These are phyloP conservation scores for Harringtonia lauricola DNA, from an alignment of 2,329 filamentous ascomycete species.

Conservation along the genomic window DNA sequence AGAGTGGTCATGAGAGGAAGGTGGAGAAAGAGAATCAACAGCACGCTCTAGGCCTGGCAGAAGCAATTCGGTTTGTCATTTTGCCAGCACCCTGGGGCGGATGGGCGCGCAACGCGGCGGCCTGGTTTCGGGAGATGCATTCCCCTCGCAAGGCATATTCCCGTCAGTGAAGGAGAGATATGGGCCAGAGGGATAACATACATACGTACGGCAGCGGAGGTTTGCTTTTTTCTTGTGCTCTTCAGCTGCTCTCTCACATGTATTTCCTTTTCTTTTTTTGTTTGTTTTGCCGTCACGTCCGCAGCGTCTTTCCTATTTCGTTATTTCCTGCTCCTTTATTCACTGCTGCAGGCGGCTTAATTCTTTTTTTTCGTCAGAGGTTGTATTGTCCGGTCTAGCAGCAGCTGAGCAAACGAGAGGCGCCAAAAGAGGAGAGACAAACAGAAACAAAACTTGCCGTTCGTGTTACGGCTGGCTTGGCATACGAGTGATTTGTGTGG, in stretches of 20 bases:
- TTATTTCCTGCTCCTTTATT: constrained; percentile 1
- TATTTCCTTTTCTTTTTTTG: constrained; percentile 21
- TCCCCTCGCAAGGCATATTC: neutral
- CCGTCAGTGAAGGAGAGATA: neutral
- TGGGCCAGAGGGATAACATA: neutral
- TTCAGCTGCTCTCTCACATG: constrained; percentile 8
- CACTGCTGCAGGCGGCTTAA: constrained; percentile 13
- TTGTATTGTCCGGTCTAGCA: constrained; percentile 7
- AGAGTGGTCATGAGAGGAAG: no score
- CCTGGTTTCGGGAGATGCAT: neutral
- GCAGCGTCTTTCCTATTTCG: constrained; percentile 2
- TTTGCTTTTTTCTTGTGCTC: constrained; percentile 6
- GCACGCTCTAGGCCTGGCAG: constrained; percentile 2
- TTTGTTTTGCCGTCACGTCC: constrained; percentile 13
- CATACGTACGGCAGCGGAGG: constrained; percentile 3
- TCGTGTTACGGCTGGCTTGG: no score
- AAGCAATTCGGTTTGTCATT: constrained; percentile 13
- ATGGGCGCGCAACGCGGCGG: neutral
- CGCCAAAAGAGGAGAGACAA: constrained; percentile 1
- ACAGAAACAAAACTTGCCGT: no score
- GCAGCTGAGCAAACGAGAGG: constrained; percentile 8
- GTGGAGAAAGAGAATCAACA: constrained; percentile 1
- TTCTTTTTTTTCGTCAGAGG: constrained; percentile 5
- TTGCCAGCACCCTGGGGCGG: neutral
- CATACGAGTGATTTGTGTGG: no score